Conservation (phyloP, 2,329 filamentous ascomycete genomes). For the Diaporthe eres region DNA sequence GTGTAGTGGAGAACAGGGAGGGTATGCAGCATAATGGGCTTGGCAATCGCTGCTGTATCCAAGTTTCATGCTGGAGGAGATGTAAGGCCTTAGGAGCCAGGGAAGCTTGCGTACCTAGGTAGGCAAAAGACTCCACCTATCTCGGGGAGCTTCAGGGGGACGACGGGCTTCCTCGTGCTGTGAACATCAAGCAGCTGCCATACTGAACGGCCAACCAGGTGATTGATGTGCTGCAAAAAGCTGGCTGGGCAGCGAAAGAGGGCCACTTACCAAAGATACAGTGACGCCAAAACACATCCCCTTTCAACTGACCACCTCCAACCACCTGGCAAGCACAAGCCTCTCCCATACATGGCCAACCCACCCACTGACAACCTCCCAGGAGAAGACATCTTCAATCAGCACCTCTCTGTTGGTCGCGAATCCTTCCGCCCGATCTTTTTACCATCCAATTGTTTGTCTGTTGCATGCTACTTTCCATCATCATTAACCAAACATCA, state of each 20-base stretch:
- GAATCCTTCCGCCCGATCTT: neutral
- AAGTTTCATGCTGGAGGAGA: neutral
- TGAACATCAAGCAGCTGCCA: neutral
- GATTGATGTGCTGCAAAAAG: neutral
- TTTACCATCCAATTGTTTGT: neutral
- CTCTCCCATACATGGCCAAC: neutral
- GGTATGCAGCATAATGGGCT: neutral
- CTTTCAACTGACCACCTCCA: neutral
- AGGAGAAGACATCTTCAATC: neutral
- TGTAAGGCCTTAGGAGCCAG: neutral
- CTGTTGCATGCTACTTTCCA: neutral
- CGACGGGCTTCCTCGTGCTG: neutral
- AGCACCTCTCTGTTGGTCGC: neutral
- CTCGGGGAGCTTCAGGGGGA: neutral
- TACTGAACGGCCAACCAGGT: neutral
- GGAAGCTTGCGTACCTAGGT: neutral
- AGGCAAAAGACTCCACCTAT: neutral
- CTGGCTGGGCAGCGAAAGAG: neutral
- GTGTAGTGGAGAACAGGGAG: neutral
- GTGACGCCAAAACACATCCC: conserved; percentile 3
- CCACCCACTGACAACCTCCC: too few species aligned
- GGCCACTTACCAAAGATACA: neutral
- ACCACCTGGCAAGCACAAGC: neutral
- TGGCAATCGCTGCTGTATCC: neutral
- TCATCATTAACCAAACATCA: conserved; percentile 19